A percentile compares a stretch with the other conserved stretches of the same genome.
Evolutionary conservation across 2,329 filamentous ascomycete species (phyloP).

Genomic region (Tricladium varicosporioides): DNA sequence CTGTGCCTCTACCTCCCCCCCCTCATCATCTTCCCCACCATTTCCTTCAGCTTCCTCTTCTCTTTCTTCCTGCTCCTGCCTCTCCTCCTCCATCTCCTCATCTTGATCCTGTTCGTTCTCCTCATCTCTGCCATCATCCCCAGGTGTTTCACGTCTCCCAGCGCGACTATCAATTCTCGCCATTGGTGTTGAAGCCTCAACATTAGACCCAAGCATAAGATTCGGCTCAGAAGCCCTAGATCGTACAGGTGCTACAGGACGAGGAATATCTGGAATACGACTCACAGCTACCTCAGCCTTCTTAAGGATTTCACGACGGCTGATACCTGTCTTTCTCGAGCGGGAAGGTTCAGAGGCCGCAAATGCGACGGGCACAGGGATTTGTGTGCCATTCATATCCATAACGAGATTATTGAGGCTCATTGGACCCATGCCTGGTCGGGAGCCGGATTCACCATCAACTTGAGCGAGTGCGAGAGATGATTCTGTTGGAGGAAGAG

Average conservation of each 20-base stretch:
- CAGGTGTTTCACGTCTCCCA: conserved; percentile 25
- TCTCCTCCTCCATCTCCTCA: conserved; percentile 38
- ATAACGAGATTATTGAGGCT: conserved; percentile 33
- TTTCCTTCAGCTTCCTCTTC: not conserved
- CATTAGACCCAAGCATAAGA: conserved; percentile 38
- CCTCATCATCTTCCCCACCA: too few species aligned
- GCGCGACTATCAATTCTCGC: conserved; percentile 36
- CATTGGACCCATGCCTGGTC: conserved; percentile 27
- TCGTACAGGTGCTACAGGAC: conserved; percentile 36
- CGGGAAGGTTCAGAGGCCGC: conserved; percentile 25
- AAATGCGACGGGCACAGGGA: conserved; percentile 24
- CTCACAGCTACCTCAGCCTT: conserved; percentile 58
- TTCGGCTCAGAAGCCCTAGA: conserved; percentile 35
- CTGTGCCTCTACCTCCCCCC: too few species aligned
- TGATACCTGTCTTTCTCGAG: conserved; percentile 30
- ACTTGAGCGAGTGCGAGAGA: conserved; percentile 43
- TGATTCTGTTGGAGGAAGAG: conserved; percentile 43
- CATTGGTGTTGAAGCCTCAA: conserved; percentile 29
- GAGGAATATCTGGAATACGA: conserved; percentile 37
- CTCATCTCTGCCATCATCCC: not conserved
- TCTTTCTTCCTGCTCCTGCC: conserved; percentile 33
- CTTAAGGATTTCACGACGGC: conserved; percentile 51
- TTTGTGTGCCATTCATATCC: conserved; percentile 30
- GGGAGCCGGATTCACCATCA: conserved; percentile 43
- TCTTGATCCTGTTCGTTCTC: conserved; percentile 34